Conservation (phyloP, 1,139 yeast species). For the Arxiozyma slooffiae region DNA sequence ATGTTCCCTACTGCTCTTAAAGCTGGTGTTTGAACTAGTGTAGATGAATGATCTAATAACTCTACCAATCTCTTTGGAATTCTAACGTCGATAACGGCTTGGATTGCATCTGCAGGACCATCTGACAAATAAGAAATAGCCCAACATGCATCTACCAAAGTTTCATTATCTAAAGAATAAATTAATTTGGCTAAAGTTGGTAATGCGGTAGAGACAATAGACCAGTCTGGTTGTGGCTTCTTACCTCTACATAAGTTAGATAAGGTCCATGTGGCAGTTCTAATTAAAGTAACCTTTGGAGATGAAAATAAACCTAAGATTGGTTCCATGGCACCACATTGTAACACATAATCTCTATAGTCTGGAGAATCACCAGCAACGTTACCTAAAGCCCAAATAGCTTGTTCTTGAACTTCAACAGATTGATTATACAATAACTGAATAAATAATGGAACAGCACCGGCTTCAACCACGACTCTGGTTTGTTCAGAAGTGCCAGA, state of each 20-base stretch:
- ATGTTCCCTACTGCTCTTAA: constrained; percentile 95
- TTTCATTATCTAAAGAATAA: constrained; percentile 84
- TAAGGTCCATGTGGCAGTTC: constrained; percentile 98
- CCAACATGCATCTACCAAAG: constrained; percentile 97
- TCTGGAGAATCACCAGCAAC: constrained; percentile 94
- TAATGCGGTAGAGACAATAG: constrained; percentile 69
- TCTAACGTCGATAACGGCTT: constrained; percentile 93
- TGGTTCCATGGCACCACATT: constrained; percentile 82
- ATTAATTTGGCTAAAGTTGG: constrained; percentile 89
- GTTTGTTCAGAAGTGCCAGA: constrained; percentile 93
- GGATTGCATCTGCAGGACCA: constrained; percentile 87
- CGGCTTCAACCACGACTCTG: constrained; percentile 77
- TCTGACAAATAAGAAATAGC: constrained; percentile 92
- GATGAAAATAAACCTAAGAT: constrained; percentile 69
- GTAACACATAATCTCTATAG: constrained; percentile 80
- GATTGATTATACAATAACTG: constrained; percentile 70
- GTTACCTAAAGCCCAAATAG: constrained; percentile 98
- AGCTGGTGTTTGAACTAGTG: constrained; percentile 92
- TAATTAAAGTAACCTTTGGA: constrained; percentile 74
- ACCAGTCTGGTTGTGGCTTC: constrained; percentile 95
- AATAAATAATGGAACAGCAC: constrained; percentile 89
- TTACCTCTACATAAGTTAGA: constrained; percentile 95
- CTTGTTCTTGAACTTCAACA: constrained; percentile 92
- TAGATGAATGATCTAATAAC: constrained; percentile 70
- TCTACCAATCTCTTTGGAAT: constrained; percentile 92